Evolutionary conservation across 2,329 filamentous ascomycete species (phyloP), one percentile per base, ranked within the genome.

Genomic region (Ambrosiella xylebori): DNA sequence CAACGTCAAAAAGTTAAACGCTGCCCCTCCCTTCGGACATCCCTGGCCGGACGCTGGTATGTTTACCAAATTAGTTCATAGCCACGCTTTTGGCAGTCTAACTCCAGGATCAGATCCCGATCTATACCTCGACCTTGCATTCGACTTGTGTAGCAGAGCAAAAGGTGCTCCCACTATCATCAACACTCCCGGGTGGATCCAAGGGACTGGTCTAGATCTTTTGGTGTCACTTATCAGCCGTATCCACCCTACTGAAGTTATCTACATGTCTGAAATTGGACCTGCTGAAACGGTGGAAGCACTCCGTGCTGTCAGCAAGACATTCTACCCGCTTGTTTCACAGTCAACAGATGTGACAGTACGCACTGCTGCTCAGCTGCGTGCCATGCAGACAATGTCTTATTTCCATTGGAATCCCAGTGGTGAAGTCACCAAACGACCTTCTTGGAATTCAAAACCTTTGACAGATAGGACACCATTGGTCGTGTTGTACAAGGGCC

Each of bases 341-440:
- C 77, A 82, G 63, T 68, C 74, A 7, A 74, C 73, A n/a, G 76
- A 80, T 45, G 73, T 73, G 45, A 73, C 73, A 1, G 71, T 76
- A 2, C 73, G 82, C 41, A 85, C 82, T 8, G 76, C 84, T 0
- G 75, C 79, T 0, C 81, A 90, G 61, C 68, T 87, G 2, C 73
- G 85, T 55, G 76, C 77, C 5, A 88, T 91, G 84, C 85, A 89
- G 63, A 80, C 76, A n/a, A 82, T 88, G 75, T 83, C 85, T 0
- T 91, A 90, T 64, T 88, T 91, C 64, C 87, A 91, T 65, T 62
- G 47, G 38, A 61, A 62, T 57, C 39, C 57, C 2, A 27, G 51
- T 13, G 57, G 60, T 7, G 5, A 35, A 9, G n/a, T 17, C 1
- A 13, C 40, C 1, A 7, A 54, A 2, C 62, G 61, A 5, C 54